phyloP scores from a whole-genome alignment of 495 filamentous ascomycete species.

The Staphylotrichum tortipilum region DNA sequence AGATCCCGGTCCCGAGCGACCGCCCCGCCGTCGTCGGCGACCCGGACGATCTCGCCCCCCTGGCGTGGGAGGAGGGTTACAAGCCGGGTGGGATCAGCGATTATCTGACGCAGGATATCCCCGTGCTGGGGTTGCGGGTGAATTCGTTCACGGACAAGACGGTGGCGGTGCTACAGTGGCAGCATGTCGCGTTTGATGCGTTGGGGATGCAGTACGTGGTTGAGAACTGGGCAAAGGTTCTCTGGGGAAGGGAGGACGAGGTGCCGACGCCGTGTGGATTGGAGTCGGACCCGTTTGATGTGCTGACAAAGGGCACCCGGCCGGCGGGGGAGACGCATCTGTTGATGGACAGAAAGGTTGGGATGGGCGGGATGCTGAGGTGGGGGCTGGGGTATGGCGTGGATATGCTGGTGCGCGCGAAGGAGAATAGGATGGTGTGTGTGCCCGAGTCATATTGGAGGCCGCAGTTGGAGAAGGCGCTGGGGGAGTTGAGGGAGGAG shows the following conservation, averaged over 20 bases:
- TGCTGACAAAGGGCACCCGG: conserved; percentile 8
- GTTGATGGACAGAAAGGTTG: conserved; percentile 13
- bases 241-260: conserved; percentile 16
- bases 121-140: conserved; percentile 22
- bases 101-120: conserved; percentile 15
- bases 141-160: conserved; percentile 25
- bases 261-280: conserved; percentile 15
- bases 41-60: conserved; percentile 15
- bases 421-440: conserved; percentile 32
- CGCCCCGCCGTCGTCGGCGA: conserved; percentile 18
- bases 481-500: conserved; percentile 22
- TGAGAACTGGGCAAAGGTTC: conserved; percentile 15
- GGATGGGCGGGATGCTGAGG: conserved; percentile 17
- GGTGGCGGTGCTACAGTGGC: conserved; percentile 28
- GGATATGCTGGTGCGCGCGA: conserved; percentile 20
- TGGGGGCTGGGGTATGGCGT: conserved; percentile 22
- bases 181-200: conserved; percentile 23
- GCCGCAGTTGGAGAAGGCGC: conserved; percentile 14
- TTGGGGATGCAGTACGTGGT: conserved; percentile 19
- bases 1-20: conserved; percentile 19
- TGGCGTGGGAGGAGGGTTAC: conserved; percentile 19
- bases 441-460: conserved; percentile 21
- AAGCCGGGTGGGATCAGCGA: conserved; percentile 18
- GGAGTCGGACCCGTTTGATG: conserved; percentile 14
- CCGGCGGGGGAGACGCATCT: conserved; percentile 8